A percentile compares a stretch with the other conserved stretches of the same genome.
Evolutionary conservation across 768 basidiomycete genomes (phyloP).

Genomic region (Candolleomyces eurysporus): DNA sequence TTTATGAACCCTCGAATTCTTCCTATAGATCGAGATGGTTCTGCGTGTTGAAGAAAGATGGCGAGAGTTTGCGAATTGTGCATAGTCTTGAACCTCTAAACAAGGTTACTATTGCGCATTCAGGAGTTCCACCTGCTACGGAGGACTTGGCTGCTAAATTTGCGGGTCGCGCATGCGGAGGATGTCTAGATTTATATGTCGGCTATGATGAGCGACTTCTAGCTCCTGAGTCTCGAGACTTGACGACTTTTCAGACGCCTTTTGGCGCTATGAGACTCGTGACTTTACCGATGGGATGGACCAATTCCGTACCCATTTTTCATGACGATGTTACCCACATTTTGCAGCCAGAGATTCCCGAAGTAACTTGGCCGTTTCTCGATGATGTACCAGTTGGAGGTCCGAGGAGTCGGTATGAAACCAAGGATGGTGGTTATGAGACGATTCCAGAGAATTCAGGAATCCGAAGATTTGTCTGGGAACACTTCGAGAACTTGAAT

Average conservation of each 20-base stretch:
- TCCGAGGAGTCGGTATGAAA: slow-evolving; percentile 24
- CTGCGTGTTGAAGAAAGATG: no score
- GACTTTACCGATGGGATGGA: slow-evolving; percentile 12
- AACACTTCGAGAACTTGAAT: no score
- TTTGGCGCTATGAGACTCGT: slow-evolving; percentile 6
- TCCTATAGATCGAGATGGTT: no score
- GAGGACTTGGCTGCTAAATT: slow-evolving; percentile 30
- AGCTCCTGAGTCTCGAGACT: slow-evolving; percentile 1
- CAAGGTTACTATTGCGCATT: no score
- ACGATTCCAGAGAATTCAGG: slow-evolving; percentile 30
- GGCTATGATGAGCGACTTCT: slow-evolving; percentile 4
- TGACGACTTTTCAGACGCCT: slow-evolving; percentile 12
- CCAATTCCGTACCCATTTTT: no score
- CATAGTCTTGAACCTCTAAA: no score
- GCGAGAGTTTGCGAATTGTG: no score
- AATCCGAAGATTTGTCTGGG: no score
- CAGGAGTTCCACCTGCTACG: no score
- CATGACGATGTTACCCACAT: slow-evolving; percentile 17
- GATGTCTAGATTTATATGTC: slow-evolving; percentile 18
- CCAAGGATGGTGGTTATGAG: slow-evolving; percentile 21
- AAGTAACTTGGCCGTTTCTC: slow-evolving; percentile 30
- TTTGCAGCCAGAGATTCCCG: slow-evolving; percentile 33
- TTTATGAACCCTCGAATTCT: no score
- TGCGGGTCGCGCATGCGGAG: slow-evolving; percentile 32
- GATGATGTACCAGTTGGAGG: slow-evolving; percentile 35